phyloP scores from a whole-genome alignment of 1,284 basidiomycete species.

The Bondarzewia mesenterica region DNA sequence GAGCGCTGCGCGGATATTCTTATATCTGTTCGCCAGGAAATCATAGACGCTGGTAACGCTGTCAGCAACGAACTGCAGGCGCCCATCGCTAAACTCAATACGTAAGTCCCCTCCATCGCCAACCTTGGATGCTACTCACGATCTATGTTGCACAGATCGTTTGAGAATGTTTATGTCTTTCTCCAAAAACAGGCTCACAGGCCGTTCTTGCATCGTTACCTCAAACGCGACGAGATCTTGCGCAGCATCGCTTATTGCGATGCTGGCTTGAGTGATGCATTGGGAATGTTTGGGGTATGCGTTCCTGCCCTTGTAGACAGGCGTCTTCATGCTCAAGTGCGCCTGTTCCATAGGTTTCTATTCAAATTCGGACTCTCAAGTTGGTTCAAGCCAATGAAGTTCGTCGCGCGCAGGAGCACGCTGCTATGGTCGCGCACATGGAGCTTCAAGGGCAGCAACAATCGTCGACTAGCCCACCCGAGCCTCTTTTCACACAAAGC shows the following conservation, averaged over 20 bases:
- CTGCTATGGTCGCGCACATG: conserved; percentile 20
- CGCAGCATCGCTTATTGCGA: conserved; percentile 48
- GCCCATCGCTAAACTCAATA: conserved; percentile 37
- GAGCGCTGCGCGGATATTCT: conserved; percentile 46
- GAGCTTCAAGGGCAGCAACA: no score
- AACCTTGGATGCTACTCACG: background rate
- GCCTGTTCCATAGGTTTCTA: conserved; percentile 31
- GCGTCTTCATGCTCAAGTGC: conserved; percentile 1
- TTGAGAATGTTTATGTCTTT: conserved; percentile 39
- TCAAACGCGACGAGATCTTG: conserved; percentile 66
- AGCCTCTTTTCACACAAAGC: background rate
- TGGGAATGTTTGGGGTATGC: conserved; percentile 49
- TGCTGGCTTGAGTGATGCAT: conserved; percentile 42
- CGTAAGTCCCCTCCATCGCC: conserved; percentile 31
- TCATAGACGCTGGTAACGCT: conserved; percentile 30
- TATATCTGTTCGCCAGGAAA: conserved; percentile 35
- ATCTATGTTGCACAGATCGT: conserved; percentile 15
- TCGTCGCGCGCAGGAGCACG: conserved; percentile 22
- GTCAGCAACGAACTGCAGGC: conserved; percentile 27
- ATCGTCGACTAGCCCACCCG: background rate
- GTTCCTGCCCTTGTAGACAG: background rate
- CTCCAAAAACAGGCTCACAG: conserved; percentile 52
- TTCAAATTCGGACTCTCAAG: conserved; percentile 56
- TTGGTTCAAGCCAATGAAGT: conserved; percentile 36
- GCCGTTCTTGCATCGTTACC: conserved; percentile 73